These are phyloP conservation scores for Hypericum androsaemum DNA, from an alignment of 345 rosid species.

Conservation along the genomic window DNA sequence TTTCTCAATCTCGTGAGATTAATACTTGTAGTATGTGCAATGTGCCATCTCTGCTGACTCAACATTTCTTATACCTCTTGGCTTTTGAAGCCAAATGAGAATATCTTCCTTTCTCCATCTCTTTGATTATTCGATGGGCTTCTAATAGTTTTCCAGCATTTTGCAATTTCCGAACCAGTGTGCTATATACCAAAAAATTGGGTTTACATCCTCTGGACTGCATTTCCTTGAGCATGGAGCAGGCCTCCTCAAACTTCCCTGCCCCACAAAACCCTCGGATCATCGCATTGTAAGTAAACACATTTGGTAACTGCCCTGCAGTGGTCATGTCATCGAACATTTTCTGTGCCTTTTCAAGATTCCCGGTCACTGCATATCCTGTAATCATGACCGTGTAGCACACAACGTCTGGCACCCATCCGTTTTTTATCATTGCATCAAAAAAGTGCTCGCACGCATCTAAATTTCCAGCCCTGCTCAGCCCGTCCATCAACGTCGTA, in stretches of 20 bases:
- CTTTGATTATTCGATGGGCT: conserved; percentile 57
- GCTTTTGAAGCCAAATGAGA: conserved; percentile 43
- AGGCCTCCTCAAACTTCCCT: conserved; percentile 56
- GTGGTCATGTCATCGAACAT: conserved; percentile 55
- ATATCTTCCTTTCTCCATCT: conserved; percentile 67
- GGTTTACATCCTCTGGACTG: conserved; percentile 77
- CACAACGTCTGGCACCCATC: conserved; percentile 69
- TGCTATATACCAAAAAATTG: conserved; percentile 73
- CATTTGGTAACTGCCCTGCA: conserved; percentile 68
- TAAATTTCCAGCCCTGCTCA: conserved; percentile 77
- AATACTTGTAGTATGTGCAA: too few species aligned
- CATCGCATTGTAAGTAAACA: conserved; percentile 76
- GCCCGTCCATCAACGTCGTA: conserved; percentile 87
- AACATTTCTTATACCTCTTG: neutral
- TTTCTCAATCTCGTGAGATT: too few species aligned
- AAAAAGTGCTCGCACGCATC: conserved; percentile 72
- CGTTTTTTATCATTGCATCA: conserved; percentile 54
- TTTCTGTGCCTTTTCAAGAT: conserved; percentile 59
- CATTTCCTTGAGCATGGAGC: conserved; percentile 71
- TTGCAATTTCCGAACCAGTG: conserved; percentile 57
- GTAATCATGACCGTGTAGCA: conserved; percentile 85
- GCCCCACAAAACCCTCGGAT: conserved; percentile 75
- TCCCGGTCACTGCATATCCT: conserved; percentile 50
- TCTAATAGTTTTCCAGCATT: conserved; percentile 67
- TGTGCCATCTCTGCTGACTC: too few species aligned